These are phyloP conservation scores for Malbranchea cinnamomea DNA, from an alignment of 2,329 filamentous ascomycete species.

Conservation along the genomic window DNA sequence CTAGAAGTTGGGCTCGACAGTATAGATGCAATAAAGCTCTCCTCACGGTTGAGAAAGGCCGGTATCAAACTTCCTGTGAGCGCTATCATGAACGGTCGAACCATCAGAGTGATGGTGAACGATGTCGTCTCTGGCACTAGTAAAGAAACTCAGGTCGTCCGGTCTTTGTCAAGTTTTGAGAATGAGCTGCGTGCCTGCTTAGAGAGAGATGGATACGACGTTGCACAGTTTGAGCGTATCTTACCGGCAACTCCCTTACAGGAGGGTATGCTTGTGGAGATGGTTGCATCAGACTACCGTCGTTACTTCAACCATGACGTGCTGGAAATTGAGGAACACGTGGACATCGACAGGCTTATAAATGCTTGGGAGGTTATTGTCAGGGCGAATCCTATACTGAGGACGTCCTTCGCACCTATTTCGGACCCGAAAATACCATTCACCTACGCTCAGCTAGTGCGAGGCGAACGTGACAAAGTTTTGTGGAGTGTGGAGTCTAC, in stretches of 20 bases:
- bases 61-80: conserved; percentile 54
- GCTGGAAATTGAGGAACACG: conserved; percentile 40
- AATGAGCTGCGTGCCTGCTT: conserved; percentile 27
- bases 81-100: conserved; percentile 58
- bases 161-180: conserved; percentile 8
- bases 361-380: conserved; percentile 49
- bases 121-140: conserved; percentile 9
- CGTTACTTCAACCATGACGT: conserved; percentile 81
- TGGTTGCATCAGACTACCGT: conserved; percentile 57
- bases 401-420: conserved; percentile 57
- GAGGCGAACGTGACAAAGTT: conserved; percentile 14
- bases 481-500: conserved; percentile 20
- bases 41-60: conserved; percentile 50
- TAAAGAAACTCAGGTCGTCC: background rate
- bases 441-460: conserved; percentile 43
- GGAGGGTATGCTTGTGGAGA: conserved; percentile 72
- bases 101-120: conserved; percentile 45
- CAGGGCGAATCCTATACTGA: conserved; percentile 50
- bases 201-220: conserved; percentile 17
- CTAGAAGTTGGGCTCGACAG: conserved; percentile 80
- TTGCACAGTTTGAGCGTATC: conserved; percentile 39
- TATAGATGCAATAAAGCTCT: conserved; percentile 77
- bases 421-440: conserved; percentile 42
- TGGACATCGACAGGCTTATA: conserved; percentile 43
- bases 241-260: conserved; percentile 71